Evolutionary conservation across 2,329 filamentous ascomycete species (phyloP).

Genomic region (Epichloe brachyelytri): DNA sequence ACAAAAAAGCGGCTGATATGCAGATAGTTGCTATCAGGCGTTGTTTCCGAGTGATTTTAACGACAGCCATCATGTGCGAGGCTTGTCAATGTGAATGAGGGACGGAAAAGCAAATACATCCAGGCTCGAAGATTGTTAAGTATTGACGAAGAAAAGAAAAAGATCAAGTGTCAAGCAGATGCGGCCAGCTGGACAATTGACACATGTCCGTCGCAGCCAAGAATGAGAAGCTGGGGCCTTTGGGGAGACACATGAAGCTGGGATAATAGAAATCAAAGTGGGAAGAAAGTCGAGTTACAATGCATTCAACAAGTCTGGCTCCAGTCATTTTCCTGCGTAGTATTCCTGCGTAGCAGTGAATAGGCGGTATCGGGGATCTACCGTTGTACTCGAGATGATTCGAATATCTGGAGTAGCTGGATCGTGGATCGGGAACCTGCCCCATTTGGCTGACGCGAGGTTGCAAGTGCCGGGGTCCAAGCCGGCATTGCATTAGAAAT

Average conservation of each 20-base stretch:
- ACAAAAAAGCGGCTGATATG: constrained; percentile 40
- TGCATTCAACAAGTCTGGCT: not conserved
- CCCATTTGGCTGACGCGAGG: not conserved
- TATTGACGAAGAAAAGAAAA: not conserved
- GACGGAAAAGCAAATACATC: not conserved
- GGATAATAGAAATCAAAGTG: no score
- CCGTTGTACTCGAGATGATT: no score
- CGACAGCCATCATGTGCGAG: constrained; percentile 8
- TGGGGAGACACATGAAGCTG: not conserved
- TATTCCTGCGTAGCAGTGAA: not conserved
- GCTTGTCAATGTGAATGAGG: not conserved
- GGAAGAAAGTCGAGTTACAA: not conserved
- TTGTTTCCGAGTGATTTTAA: constrained; percentile 24
- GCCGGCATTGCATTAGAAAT: not conserved
- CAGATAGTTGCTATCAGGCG: constrained; percentile 33
- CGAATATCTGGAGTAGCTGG: no score
- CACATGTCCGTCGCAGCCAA: not conserved
- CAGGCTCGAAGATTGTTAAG: not conserved
- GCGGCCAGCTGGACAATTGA: not conserved
- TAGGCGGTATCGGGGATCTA: not conserved
- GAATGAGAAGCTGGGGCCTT: not conserved
- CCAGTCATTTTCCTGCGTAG: not conserved
- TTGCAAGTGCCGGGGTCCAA: not conserved
- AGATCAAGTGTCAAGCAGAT: not conserved
- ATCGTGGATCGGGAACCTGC: not conserved